Percentiles rank a stretch among this genome's conserved stretches.
Conservation (phyloP, 2,329 filamentous ascomycete genomes). For the Diaporthe sp. region DNA sequence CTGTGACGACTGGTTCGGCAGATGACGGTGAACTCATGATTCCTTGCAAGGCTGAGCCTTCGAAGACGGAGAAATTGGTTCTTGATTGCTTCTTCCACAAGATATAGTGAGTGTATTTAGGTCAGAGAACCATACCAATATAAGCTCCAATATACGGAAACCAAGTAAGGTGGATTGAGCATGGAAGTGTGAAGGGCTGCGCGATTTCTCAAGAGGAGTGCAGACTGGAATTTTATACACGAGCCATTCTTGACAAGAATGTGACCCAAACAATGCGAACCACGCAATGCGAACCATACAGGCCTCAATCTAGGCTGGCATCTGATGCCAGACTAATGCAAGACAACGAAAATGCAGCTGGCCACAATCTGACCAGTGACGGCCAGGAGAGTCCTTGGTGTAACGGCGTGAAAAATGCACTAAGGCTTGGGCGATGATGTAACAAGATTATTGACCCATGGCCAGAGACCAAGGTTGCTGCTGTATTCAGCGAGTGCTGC, state of each 20-base stretch:
- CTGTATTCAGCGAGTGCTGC: no score
- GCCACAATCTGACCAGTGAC: background rate
- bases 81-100: background rate
- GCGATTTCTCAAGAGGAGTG: no score
- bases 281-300: background rate
- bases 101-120: background rate
- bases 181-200: rapidly evolving
- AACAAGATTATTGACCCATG: background rate
- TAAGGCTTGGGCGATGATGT: background rate
- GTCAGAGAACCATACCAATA: background rate
- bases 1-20: background rate
- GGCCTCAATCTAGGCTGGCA: no score
- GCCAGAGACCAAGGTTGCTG: background rate
- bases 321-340: background rate
- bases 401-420: background rate
- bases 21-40: background rate
- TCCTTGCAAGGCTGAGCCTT: background rate
- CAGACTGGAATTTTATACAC: background rate
- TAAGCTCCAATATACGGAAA: background rate
- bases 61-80: no score
- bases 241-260: background rate
- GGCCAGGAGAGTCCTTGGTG: background rate
- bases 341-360: background rate
- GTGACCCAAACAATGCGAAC: background rate
- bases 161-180: background rate